Percentiles rank a stretch among this genome's conserved stretches.
Evolutionary conservation across 78 protist species (phyloP).

Genomic region (Trichosphaerium sp.): DNA sequence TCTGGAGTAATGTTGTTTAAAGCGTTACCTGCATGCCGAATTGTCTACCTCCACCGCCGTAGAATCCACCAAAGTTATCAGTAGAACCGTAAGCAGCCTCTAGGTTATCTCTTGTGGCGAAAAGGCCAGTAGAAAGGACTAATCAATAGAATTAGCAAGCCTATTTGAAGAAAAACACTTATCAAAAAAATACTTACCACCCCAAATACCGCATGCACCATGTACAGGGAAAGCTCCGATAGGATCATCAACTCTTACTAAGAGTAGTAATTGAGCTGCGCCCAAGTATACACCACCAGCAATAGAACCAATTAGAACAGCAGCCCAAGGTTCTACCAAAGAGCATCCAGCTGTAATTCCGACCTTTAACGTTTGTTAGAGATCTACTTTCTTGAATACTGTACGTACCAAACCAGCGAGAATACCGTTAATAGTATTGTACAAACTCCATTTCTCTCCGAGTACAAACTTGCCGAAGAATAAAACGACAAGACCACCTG

Average conservation of each 20-base stretch:
- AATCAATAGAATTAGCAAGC: no score
- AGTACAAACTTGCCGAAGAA: conserved; percentile 3
- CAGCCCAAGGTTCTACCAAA: conserved; percentile 63
- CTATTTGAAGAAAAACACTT: no score
- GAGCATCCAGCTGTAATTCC: conserved; percentile 45
- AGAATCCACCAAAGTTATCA: conserved; percentile 20
- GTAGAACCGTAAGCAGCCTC: neutral
- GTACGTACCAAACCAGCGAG: conserved; percentile 75
- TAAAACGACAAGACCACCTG: conserved; percentile 30
- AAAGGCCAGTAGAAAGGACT: conserved; percentile 24
- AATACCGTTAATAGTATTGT: conserved; percentile 38
- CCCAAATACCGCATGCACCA: conserved; percentile 65
- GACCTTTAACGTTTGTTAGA: no score
- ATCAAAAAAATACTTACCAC: no score
- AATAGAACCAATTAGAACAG: conserved; percentile 52
- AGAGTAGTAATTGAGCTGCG: neutral
- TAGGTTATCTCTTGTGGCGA: conserved; percentile 15
- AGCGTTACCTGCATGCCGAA: neutral
- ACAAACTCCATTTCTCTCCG: conserved; percentile 6
- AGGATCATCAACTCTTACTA: conserved; percentile 65
- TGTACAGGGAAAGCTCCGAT: conserved; percentile 68
- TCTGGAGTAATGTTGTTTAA: neutral
- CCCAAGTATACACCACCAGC: conserved; percentile 24
- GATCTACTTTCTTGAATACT: no score
- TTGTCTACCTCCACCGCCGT: conserved; percentile 5